Percentiles rank a stretch among this genome's conserved stretches.
Evolutionary conservation across 2,329 filamentous ascomycete species (phyloP).

Genomic region (Colletotrichum spaethianum): DNA sequence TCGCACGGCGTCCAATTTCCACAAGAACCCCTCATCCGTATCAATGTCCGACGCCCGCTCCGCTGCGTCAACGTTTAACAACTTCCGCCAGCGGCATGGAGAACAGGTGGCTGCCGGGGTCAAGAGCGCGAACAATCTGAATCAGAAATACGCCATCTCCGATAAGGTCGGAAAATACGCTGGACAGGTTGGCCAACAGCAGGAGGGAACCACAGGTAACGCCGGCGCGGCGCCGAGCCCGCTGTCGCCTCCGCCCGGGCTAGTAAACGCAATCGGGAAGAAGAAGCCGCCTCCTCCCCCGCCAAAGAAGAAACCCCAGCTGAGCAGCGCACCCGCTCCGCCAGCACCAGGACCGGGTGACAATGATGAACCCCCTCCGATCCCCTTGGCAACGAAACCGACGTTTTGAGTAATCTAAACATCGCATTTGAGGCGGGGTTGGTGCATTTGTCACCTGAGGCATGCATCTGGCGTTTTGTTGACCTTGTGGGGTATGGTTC

Average conservation of each 20-base stretch:
- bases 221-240: conserved; percentile 6
- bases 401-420: conserved; percentile 52
- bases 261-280: conserved; percentile 53
- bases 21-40: conserved; percentile 73
- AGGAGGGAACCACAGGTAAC: neutral
- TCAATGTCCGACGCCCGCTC: conserved; percentile 70
- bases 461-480: conserved; percentile 37
- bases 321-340: conserved; percentile 46
- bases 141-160: conserved; percentile 73
- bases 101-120: conserved; percentile 76
- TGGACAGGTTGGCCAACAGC: conserved; percentile 39
- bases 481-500: neutral
- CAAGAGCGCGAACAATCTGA: conserved; percentile 68
- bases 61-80: conserved; percentile 74
- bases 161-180: conserved; percentile 53
- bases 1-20: conserved; percentile 71
- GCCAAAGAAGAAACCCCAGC: conserved; percentile 65
- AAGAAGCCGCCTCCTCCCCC: conserved; percentile 69
- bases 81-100: conserved; percentile 79
- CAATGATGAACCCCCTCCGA: conserved; percentile 61
- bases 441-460: neutral
- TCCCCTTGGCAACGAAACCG: conserved; percentile 67
- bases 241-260: conserved; percentile 36
- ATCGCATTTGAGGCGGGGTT: conserved; percentile 5
- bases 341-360: conserved; percentile 42